Evolutionary conservation across 352 stramenopile genomes (phyloP).

Genomic region (Ophiocytium majus): DNA sequence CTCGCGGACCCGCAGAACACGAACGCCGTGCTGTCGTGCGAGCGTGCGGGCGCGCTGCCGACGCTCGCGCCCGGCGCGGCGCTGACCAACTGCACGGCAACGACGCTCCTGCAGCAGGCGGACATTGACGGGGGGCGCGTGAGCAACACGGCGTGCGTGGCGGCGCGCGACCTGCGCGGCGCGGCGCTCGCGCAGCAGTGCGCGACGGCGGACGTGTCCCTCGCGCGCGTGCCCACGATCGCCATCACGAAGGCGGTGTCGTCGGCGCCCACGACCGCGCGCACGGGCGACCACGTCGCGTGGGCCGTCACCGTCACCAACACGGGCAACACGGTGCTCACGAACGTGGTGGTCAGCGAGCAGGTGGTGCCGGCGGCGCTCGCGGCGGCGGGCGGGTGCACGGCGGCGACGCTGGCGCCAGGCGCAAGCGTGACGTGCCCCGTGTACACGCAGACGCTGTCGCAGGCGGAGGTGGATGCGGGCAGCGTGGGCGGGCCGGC

Average conservation of each 20-base stretch:
- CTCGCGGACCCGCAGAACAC: conserved; percentile 4
- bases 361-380: neutral
- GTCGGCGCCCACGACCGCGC: neutral
- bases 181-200: conserved; percentile 4
- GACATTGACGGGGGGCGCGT: conserved; percentile 29
- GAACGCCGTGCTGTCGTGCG: neutral
- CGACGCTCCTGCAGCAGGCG: neutral
- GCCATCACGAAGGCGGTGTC: neutral
- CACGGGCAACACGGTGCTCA: conserved; percentile 35
- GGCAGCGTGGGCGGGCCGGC: conserved; percentile 17
- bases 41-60: neutral
- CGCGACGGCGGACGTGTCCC: neutral
- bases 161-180: neutral
- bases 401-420: neutral
- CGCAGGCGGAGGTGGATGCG: conserved; percentile 33
- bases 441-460: conserved; percentile 18
- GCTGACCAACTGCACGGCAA: neutral
- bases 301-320: conserved; percentile 21
- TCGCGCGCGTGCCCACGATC: neutral
- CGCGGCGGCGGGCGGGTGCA: neutral
- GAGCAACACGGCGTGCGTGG: conserved; percentile 15
- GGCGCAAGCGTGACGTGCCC: neutral
- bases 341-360: conserved; percentile 4
- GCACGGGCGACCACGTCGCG: conserved; percentile 9
- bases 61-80: neutral